Conservation (phyloP, 2,329 filamentous ascomycete genomes). For the Teratosphaeria nubilosa region DNA sequence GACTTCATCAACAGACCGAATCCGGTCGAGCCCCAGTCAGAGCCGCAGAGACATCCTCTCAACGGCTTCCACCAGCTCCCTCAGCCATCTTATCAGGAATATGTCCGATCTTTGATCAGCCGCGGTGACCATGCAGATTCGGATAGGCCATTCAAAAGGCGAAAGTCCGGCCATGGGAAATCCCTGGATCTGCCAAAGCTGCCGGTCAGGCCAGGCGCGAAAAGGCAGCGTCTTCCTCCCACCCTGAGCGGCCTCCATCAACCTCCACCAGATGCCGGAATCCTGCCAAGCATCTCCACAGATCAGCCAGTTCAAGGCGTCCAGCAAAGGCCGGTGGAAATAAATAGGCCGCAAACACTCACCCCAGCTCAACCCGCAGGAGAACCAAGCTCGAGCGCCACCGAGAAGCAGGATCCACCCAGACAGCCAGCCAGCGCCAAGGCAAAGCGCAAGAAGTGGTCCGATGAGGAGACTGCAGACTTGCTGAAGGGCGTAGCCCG, state of each 20-base stretch:
- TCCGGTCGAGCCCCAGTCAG: conserved; percentile 25
- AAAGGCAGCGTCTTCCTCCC: conserved; percentile 35
- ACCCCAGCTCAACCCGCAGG: neutral
- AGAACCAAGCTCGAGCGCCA: neutral
- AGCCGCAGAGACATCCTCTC: conserved; percentile 22
- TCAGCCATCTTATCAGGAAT: conserved; percentile 16
- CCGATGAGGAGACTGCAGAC: conserved; percentile 50
- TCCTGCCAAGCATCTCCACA: conserved; percentile 50
- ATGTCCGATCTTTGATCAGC: conserved; percentile 16
- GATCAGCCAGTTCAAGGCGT: conserved; percentile 8
- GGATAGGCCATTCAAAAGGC: conserved; percentile 21
- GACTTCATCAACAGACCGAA: conserved; percentile 27
- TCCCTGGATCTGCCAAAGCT: conserved; percentile 28
- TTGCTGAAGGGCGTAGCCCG: conserved; percentile 49
- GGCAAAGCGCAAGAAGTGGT: conserved; percentile 43
- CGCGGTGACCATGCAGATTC: conserved; percentile 27
- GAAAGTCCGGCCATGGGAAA: conserved; percentile 12
- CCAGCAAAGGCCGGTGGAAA: neutral
- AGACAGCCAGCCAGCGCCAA: neutral
- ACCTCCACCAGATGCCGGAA: conserved; percentile 50
- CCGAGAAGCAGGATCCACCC: neutral
- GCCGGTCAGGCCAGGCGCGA: conserved; percentile 18
- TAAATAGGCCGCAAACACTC: neutral
- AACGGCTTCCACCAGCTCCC: conserved; percentile 22
- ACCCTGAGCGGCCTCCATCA: conserved; percentile 52